Evolutionary conservation across 2,329 filamentous ascomycete genomes (phyloP).

Genomic region (Aspergillus niger): DNA sequence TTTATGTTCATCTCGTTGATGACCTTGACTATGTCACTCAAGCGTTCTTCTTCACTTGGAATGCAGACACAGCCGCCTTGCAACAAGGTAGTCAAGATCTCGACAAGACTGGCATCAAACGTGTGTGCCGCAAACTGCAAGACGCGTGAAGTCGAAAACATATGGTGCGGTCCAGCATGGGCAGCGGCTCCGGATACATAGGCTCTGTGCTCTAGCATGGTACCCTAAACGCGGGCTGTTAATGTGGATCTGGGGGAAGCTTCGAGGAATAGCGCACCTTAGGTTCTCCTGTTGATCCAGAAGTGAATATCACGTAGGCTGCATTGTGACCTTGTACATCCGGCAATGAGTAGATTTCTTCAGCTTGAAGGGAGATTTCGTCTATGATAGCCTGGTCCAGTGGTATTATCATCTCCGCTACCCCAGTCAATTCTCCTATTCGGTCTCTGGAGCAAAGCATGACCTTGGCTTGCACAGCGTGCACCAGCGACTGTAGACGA

Average conservation of each 20-base stretch:
- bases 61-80: slow-evolving; percentile 62
- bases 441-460: slow-evolving; percentile 37
- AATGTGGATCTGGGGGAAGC: neutral
- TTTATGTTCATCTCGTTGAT: slow-evolving; percentile 58
- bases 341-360: slow-evolving; percentile 20
- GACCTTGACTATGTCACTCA: slow-evolving; percentile 52
- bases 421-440: slow-evolving; percentile 21
- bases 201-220: slow-evolving; percentile 64
- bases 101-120: slow-evolving; percentile 58
- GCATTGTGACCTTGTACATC: slow-evolving; percentile 36
- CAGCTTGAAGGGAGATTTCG: slow-evolving; percentile 21
- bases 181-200: slow-evolving; percentile 58
- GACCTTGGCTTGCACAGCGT: slow-evolving; percentile 35
- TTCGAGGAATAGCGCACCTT: slow-evolving; percentile 40
- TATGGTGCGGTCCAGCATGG: slow-evolving; percentile 53
- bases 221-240: slow-evolving; percentile 46
- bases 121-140: slow-evolving; percentile 60
- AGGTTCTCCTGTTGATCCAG: slow-evolving; percentile 58
- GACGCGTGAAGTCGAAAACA: slow-evolving; percentile 57
- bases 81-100: slow-evolving; percentile 57
- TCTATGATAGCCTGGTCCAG: slow-evolving; percentile 31
- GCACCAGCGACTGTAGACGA: slow-evolving; percentile 38
- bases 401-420: slow-evolving; percentile 31
- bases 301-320: slow-evolving; percentile 62
- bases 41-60: slow-evolving; percentile 52